Evolutionary conservation across 345 rosid genomes (phyloP).

Genomic region (Sapria himalayana): DNA sequence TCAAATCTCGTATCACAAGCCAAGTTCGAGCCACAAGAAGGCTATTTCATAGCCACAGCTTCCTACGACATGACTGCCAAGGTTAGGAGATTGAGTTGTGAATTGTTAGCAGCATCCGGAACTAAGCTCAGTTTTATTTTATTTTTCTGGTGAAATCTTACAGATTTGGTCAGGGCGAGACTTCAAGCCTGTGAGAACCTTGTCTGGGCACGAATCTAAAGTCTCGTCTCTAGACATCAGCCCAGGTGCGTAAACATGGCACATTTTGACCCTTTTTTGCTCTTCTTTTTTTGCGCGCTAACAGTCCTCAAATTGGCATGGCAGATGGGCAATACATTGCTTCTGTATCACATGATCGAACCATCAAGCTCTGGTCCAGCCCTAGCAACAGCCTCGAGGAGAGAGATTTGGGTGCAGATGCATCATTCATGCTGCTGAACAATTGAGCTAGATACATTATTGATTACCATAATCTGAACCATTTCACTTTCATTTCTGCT

Average conservation of each 20-base stretch:
- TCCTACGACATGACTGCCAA: constrained; percentile 85
- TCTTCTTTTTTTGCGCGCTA: constrained; percentile 3
- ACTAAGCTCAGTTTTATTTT: constrained; percentile 1
- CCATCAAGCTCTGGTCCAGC: constrained; percentile 58
- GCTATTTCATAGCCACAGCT: constrained; percentile 74
- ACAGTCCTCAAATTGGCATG: too few relatives aligned
- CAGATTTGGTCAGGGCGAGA: constrained; percentile 93
- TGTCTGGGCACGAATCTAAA: constrained; percentile 72
- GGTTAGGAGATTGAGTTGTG: too few relatives aligned
- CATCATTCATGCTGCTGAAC: too few relatives aligned
- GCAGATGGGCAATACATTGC: constrained; percentile 45
- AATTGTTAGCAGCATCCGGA: too few relatives aligned
- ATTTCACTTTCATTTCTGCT: too few relatives aligned
- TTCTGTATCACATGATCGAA: constrained; percentile 55
- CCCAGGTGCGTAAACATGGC: constrained; percentile 22
- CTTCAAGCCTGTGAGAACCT: constrained; percentile 60
- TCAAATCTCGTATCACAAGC: constrained; percentile 80
- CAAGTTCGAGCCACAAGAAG: constrained; percentile 92
- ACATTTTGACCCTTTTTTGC: not conserved
- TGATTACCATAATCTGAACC: too few relatives aligned
- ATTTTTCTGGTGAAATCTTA: constrained; percentile 4
- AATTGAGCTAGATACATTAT: too few relatives aligned
- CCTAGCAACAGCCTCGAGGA: constrained; percentile 11
- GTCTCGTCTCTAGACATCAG: constrained; percentile 46
- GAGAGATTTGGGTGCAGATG: too few relatives aligned